These are phyloP conservation scores for Pleurotus eryngii DNA, from an alignment of 768 basidiomycete genomes.

Conservation along the genomic window DNA sequence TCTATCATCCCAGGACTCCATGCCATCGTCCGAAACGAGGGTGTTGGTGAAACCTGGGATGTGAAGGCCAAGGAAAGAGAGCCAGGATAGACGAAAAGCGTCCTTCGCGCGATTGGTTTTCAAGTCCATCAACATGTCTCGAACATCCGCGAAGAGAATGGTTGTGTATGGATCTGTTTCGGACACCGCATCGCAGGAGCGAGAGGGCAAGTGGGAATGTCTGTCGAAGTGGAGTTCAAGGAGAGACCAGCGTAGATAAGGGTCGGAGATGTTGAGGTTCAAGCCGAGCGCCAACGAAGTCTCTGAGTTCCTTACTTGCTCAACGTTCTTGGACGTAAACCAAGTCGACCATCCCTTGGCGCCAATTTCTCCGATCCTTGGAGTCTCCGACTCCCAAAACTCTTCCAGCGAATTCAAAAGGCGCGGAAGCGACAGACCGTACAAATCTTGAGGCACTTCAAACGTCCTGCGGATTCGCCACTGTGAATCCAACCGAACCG, in stretches of 20 bases:
- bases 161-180: conserved; percentile 68
- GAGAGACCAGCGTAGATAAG: conserved; percentile 63
- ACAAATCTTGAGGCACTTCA: conserved; percentile 45
- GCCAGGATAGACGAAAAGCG: conserved; percentile 64
- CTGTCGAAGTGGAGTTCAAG: conserved; percentile 53
- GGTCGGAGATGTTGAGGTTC: conserved; percentile 44
- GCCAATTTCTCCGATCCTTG: conserved; percentile 67
- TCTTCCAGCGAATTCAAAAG: conserved; percentile 65
- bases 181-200: conserved; percentile 44
- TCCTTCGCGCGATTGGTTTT: conserved; percentile 42
- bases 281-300: conserved; percentile 8
- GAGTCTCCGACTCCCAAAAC: conserved; percentile 81
- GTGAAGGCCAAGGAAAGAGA: conserved; percentile 68
- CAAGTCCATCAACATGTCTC: conserved; percentile 50
- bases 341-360: conserved; percentile 71
- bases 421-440: conserved; percentile 37
- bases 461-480: conserved; percentile 46
- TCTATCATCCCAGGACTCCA: conserved; percentile 57
- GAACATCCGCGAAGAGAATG: conserved; percentile 73
- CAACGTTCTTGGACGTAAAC: conserved; percentile 43
- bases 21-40: conserved; percentile 24
- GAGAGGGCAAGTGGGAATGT: conserved; percentile 42
- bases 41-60: conserved; percentile 60
- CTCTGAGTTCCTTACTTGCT: conserved; percentile 14
- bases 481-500: conserved; percentile 2